Evolutionary conservation across 2,329 filamentous ascomycete genomes (phyloP), one percentile per base, ranked within the genome.

Genomic region (Pyricularia grisea): DNA sequence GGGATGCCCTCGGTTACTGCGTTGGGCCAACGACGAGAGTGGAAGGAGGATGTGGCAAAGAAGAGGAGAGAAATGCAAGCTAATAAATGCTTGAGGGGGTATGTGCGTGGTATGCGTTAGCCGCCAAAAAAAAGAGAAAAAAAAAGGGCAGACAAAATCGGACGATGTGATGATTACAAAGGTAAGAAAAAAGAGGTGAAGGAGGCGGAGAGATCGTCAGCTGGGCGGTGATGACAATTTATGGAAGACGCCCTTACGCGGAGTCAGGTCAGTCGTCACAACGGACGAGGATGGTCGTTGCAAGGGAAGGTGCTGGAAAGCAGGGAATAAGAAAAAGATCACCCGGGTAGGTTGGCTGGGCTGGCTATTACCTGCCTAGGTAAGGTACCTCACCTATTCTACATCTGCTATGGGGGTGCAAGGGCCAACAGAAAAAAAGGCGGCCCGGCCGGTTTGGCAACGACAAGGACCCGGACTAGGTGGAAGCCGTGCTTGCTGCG

Each of bases 291-390:
- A 36, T 14, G 33, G 60, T n/a, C 33, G 60, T 63, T 64, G 63
- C 42, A 63, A 61, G 42, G 42, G 42, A 50, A 50, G 42, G 30
- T 55, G 65, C 64, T 65, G 64, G 64, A 65, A 65, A 36, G n/a
- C 64, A 30, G n/a, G 64, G 64, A 50, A 50, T n/a, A n/a, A 50
- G 33, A 36, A n/a, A 20, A 20, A n/a, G 42, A 20, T 50, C 42
- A 50, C 42, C 33, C 42, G 42, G 28, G 64, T 36, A 33, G 64
- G 42, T 50, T 50, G 42, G 42, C 10, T 50, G n/a, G 33, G 33
- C 33, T 50, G 14, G 42, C 33, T 36, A 36, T 36, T 36, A 36
- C 33, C 33, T 36, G 33, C 33, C 33, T 33, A 33, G 6, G 6
- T 30, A n/a, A n/a, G n/a, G n/a, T 33, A 36, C 33, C 33, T 36